phyloP scores from a whole-genome alignment of 1,284 basidiomycete genomes.

The Rhodotorula sp. region DNA sequence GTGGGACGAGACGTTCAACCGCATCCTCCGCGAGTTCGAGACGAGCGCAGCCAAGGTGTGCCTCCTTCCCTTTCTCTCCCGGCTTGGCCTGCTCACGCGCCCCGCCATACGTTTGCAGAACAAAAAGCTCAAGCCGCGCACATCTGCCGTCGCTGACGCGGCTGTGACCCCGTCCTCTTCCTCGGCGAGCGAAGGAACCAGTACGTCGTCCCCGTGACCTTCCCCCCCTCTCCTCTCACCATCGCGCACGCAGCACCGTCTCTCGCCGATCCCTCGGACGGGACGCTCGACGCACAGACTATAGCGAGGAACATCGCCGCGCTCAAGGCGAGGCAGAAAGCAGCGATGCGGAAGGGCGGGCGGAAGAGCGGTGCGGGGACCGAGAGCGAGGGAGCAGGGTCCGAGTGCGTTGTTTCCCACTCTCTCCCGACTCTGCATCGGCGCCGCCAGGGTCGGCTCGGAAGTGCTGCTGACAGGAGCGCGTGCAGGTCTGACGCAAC shows the following conservation, averaged over 20 bases:
- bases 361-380: conserved; percentile 55
- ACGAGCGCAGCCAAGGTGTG: conserved; percentile 68
- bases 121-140: conserved; percentile 1
- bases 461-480: too few relatives aligned
- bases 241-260: conserved; percentile 10
- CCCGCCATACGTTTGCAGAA: background rate
- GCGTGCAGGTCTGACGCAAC: conserved; percentile 29
- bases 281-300: conserved; percentile 68
- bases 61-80: background rate
- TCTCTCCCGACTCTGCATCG: conserved; percentile 43
- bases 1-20: conserved; percentile 81
- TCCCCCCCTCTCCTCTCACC: too few relatives aligned
- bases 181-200: conserved; percentile 23
- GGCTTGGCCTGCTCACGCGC: background rate
- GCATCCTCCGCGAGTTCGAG: conserved; percentile 71
- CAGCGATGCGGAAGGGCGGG: conserved; percentile 57
- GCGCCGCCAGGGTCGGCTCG: too few relatives aligned
- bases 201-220: background rate
- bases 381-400: conserved; percentile 42
- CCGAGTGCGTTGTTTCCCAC: conserved; percentile 39
- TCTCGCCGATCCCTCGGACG: background rate
- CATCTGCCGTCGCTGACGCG: background rate
- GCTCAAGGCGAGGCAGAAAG: conserved; percentile 72
- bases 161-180: background rate
- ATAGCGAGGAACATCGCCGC: conserved; percentile 91